Evolutionary conservation across 2,329 filamentous ascomycete species (phyloP).

Genomic region (Aspergillus flavus): DNA sequence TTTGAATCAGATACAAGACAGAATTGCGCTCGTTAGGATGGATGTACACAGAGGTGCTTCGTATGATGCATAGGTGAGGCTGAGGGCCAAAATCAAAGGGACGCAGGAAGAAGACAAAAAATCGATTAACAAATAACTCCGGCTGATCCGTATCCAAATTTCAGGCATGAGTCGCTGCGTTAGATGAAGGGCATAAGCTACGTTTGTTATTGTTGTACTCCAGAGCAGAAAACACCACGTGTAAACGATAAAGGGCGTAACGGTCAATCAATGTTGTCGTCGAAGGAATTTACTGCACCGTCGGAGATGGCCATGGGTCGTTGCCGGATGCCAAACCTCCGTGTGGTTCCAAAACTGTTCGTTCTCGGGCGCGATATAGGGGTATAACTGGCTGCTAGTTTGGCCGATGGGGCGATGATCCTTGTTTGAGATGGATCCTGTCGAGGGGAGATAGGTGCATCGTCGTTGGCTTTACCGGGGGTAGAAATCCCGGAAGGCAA

Average conservation of each 20-base stretch:
- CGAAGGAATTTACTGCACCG: slow-evolving; percentile 29
- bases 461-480: slow-evolving; percentile 23
- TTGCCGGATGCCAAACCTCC: slow-evolving; percentile 37
- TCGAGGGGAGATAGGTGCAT: slow-evolving; percentile 22
- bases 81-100: background rate
- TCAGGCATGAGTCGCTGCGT: slow-evolving; percentile 27
- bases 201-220: slow-evolving; percentile 11
- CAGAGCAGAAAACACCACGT: slow-evolving; percentile 6
- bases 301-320: slow-evolving; percentile 30
- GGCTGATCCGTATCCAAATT: slow-evolving; percentile 24
- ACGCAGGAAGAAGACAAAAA: slow-evolving; percentile 2
- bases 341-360: slow-evolving; percentile 38
- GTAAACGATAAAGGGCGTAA: slow-evolving; percentile 5
- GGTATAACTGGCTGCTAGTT: slow-evolving; percentile 41
- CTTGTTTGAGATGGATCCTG: slow-evolving; percentile 33
- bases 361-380: slow-evolving; percentile 41
- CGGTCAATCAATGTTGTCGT: slow-evolving; percentile 36
- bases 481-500: slow-evolving; percentile 25
- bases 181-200: slow-evolving; percentile 23
- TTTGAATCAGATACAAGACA: slow-evolving; percentile 5
- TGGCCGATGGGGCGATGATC: slow-evolving; percentile 37
- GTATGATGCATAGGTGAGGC: slow-evolving; percentile 1
- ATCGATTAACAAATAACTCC: slow-evolving; percentile 17
- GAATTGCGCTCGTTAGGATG: slow-evolving; percentile 13
- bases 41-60: slow-evolving; percentile 5